A percentile compares a stretch with the other conserved stretches of the same genome.
These are phyloP conservation scores for Cutaneotrichosporon sp. DNA, from an alignment of 1,284 basidiomycete genomes.

Conservation along the genomic window DNA sequence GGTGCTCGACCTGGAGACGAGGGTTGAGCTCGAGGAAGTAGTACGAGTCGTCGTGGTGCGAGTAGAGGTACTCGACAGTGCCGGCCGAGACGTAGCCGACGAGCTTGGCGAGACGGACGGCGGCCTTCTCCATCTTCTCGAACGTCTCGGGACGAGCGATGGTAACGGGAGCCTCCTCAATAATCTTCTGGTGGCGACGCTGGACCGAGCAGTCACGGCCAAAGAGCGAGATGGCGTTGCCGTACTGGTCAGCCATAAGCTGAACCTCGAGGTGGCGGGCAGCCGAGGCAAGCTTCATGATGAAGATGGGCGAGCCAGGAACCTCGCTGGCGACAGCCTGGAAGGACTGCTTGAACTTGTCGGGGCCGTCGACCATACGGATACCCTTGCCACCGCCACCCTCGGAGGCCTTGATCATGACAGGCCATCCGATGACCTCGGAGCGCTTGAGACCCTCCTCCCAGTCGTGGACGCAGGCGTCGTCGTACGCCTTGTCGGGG, in stretches of 20 bases:
- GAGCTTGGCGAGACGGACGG: constrained; percentile 94
- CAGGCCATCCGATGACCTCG: constrained; percentile 89
- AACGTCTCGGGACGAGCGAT: constrained; percentile 90
- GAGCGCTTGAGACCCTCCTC: constrained; percentile 85
- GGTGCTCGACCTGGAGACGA: constrained; percentile 98
- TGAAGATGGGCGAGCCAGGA: constrained; percentile 97
- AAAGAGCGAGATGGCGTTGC: constrained; percentile 98
- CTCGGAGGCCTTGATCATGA: constrained; percentile 99
- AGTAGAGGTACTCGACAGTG: constrained; percentile 99
- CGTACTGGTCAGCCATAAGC: constrained; percentile 98
- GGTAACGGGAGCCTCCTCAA: constrained; percentile 98
- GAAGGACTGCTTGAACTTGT: constrained; percentile 90
- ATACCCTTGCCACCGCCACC: constrained; percentile 99
- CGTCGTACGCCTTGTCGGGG: constrained; percentile 83
- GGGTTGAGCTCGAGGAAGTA: constrained; percentile 99
- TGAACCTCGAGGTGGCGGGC: constrained; percentile 99
- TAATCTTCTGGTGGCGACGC: constrained; percentile 99
- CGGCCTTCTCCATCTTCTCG: constrained; percentile 97
- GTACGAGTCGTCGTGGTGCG: constrained; percentile 88
- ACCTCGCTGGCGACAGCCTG: constrained; percentile 95
- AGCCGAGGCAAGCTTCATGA: constrained; percentile 99
- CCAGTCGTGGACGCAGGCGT: constrained; percentile 86
- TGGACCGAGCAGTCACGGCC: constrained; percentile 99
- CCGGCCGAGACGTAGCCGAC: constrained; percentile 99
- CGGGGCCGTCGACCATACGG: constrained; percentile 79